Evolutionary conservation across 2,329 filamentous ascomycete species (phyloP).

Genomic region (Verticillium longisporum): DNA sequence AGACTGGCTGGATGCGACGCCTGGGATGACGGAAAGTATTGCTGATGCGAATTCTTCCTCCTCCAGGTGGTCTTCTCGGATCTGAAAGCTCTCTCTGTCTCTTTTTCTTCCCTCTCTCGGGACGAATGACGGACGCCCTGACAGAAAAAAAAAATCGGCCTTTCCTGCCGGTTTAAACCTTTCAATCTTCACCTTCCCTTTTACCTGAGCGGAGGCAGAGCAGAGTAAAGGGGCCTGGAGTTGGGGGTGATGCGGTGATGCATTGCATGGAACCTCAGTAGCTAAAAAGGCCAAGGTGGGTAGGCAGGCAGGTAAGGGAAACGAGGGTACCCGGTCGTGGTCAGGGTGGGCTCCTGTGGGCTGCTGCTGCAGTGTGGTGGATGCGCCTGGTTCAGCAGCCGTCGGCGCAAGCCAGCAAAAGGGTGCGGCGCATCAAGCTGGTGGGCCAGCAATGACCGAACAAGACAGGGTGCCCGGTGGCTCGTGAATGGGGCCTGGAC

Average conservation of each 20-base stretch:
- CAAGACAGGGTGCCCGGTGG: background rate
- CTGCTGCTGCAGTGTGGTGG: background rate
- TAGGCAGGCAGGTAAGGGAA: background rate
- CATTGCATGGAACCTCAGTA: background rate
- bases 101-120: no score
- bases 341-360: background rate
- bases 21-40: background rate
- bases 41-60: background rate
- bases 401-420: background rate
- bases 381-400: background rate
- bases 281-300: no score
- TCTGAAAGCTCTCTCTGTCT: no score
- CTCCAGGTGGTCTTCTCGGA: background rate
- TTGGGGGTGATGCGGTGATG: background rate
- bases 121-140: no score
- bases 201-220: background rate
- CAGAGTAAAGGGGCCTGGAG: background rate
- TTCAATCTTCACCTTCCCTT: no score
- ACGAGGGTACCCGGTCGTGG: background rate
- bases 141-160: no score
- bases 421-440: background rate
- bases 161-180: no score
- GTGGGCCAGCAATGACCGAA: background rate
- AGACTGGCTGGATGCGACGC: background rate
- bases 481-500: background rate